Evolutionary conservation across 2,329 filamentous ascomycete species (phyloP).

Genomic region (Ceratocystis lukuohia): DNA sequence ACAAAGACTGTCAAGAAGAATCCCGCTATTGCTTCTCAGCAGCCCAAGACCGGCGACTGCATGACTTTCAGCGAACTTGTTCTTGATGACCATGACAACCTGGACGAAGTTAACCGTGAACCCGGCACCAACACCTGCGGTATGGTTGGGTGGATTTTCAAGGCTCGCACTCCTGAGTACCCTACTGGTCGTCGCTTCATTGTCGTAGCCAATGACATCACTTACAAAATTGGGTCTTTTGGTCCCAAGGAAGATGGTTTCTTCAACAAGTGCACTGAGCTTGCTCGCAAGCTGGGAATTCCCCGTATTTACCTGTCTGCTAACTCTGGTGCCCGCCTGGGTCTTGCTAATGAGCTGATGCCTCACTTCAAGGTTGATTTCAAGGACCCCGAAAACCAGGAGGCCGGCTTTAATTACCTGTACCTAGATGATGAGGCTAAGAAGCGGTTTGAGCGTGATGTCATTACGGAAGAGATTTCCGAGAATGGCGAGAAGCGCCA

Average conservation of each 20-base stretch:
- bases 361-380: conserved; percentile 94
- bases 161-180: conserved; percentile 89
- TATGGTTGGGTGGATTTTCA: conserved; percentile 98
- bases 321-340: conserved; percentile 95
- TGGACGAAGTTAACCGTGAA: conserved; percentile 87
- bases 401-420: conserved; percentile 90
- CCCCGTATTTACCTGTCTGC: conserved; percentile 95
- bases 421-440: conserved; percentile 82
- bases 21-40: conserved; percentile 60
- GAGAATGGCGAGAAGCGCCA: conserved; percentile 83
- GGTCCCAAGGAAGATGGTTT: conserved; percentile 93
- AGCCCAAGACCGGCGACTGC: conserved; percentile 77
- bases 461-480: conserved; percentile 67
- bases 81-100: conserved; percentile 80
- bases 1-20: conserved; percentile 59
- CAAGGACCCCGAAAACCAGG: conserved; percentile 71
- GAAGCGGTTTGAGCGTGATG: conserved; percentile 64
- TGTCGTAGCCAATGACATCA: conserved; percentile 97
- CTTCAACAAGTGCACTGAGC: conserved; percentile 97
- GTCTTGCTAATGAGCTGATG: conserved; percentile 91
- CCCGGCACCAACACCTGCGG: conserved; percentile 90
- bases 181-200: conserved; percentile 84
- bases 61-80: conserved; percentile 90
- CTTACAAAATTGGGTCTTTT: conserved; percentile 96
- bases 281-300: conserved; percentile 86